A percentile compares a stretch with the other conserved stretches of the same genome.
These are phyloP conservation scores for Globisporangium spinosum DNA, from an alignment of 352 stramenopile species.

Conservation along the genomic window DNA sequence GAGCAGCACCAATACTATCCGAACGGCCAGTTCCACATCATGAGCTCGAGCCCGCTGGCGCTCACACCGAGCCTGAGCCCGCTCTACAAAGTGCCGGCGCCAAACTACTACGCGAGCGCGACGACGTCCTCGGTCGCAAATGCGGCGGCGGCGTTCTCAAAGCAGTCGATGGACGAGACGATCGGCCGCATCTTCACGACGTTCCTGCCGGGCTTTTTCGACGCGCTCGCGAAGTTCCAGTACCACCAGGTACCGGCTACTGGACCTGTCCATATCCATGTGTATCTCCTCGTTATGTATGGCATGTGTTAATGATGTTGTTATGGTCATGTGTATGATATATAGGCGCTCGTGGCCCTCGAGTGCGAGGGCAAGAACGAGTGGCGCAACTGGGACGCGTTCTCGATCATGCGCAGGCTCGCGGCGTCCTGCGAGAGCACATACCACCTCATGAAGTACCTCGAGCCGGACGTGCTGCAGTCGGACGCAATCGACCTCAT, in stretches of 20 bases:
- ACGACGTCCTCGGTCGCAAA: constrained; percentile 21
- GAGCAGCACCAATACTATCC: constrained; percentile 26
- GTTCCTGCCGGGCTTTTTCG: constrained; percentile 56
- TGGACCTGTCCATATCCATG: background rate
- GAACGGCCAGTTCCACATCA: constrained; percentile 32
- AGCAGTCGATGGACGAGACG: constrained; percentile 37
- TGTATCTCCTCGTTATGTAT: background rate
- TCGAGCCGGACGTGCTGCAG: constrained; percentile 46
- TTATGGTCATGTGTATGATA: background rate
- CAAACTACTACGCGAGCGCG: constrained; percentile 15
- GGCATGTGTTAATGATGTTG: background rate
- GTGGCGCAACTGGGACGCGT: constrained; percentile 50
- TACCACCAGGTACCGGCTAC: constrained; percentile 40
- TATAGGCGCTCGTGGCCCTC: constrained; percentile 36
- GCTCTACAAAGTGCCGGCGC: constrained; percentile 34
- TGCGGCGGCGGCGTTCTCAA: constrained; percentile 11
- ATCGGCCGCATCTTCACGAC: constrained; percentile 44
- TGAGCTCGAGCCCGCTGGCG: constrained; percentile 34
- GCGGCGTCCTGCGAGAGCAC: constrained; percentile 66
- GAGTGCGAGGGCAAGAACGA: constrained; percentile 37
- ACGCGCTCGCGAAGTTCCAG: constrained; percentile 56
- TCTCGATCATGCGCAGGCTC: constrained; percentile 55
- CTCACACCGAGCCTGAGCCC: constrained; percentile 42
- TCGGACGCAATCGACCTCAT: constrained; percentile 58
- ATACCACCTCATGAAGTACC: constrained; percentile 70